Percentiles rank a stretch among this genome's conserved stretches.
These are phyloP conservation scores for Boletus semigastroideus DNA, from an alignment of 1,284 basidiomycete genomes.

Conservation along the genomic window DNA sequence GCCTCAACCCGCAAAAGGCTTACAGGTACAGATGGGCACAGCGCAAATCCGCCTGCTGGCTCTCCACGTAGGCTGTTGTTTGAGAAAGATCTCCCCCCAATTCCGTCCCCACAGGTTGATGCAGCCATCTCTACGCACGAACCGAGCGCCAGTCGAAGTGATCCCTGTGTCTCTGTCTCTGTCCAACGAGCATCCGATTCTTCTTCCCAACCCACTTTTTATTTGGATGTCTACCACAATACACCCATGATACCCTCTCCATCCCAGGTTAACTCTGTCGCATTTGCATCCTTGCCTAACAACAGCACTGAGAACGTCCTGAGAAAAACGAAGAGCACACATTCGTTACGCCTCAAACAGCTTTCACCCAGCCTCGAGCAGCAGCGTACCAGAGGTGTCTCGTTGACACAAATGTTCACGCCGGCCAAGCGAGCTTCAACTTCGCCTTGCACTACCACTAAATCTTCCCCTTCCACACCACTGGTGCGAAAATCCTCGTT, in stretches of 20 bases:
- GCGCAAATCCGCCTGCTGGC: slow-evolving; percentile 19
- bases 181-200: slow-evolving; percentile 15
- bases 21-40: slow-evolving; percentile 31
- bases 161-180: slow-evolving; percentile 19
- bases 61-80: slow-evolving; percentile 33
- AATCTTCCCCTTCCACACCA: slow-evolving; percentile 33
- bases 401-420: slow-evolving; percentile 40
- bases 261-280: slow-evolving; percentile 23
- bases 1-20: slow-evolving; percentile 26
- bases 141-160: slow-evolving; percentile 4
- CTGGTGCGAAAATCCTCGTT: slow-evolving; percentile 57
- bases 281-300: slow-evolving; percentile 19
- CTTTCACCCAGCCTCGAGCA: slow-evolving; percentile 26
- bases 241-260: slow-evolving; percentile 14
- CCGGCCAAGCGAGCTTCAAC: slow-evolving; percentile 46
- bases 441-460: slow-evolving; percentile 11
- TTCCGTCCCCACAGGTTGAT: slow-evolving; percentile 37
- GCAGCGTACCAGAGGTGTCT: slow-evolving; percentile 44
- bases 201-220: slow-evolving; percentile 17
- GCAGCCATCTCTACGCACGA: background rate
- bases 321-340: slow-evolving; percentile 30
- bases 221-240: slow-evolving; percentile 26
- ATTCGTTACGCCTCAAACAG: slow-evolving; percentile 16
- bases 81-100: slow-evolving; percentile 70
- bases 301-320: slow-evolving; percentile 18